Conservation (phyloP, 441 rosid genomes). For the Kokia cookei region DNA sequence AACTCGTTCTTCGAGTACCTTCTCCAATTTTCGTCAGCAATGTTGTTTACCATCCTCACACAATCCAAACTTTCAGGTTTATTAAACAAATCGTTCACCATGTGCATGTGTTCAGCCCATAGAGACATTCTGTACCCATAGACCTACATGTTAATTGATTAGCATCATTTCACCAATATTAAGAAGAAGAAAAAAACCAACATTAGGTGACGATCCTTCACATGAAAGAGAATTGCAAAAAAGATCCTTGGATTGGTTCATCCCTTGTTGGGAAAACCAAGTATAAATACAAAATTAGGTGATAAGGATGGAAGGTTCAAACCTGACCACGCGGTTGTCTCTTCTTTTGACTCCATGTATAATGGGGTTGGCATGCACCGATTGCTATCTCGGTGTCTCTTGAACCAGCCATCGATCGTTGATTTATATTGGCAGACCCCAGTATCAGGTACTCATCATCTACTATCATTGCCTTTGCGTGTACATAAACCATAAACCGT, state of each 20-base stretch:
- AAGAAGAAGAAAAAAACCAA: too few relatives aligned
- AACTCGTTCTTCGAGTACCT: conserved; percentile 37
- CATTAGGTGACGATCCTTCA: too few relatives aligned
- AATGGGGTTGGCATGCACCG: conserved; percentile 69
- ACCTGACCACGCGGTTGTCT: conserved; percentile 73
- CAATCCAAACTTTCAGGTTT: conserved; percentile 55
- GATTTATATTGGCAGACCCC: conserved; percentile 90
- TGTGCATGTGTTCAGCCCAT: conserved; percentile 83
- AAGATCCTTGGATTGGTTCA: too few relatives aligned
- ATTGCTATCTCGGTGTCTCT: conserved; percentile 89
- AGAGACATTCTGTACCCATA: conserved; percentile 77
- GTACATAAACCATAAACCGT: conserved; percentile 82
- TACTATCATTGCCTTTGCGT: conserved; percentile 79
- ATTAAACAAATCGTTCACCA: conserved; percentile 34
- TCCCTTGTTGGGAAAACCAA: too few relatives aligned
- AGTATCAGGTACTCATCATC: conserved; percentile 76
- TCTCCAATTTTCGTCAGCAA: conserved; percentile 71
- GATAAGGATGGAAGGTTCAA: background rate
- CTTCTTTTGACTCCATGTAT: conserved; percentile 47
- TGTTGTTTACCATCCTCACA: conserved; percentile 48
- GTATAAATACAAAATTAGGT: too few relatives aligned
- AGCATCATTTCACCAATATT: too few relatives aligned
- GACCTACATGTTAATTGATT: conserved; percentile 26
- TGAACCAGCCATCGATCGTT: conserved; percentile 78
- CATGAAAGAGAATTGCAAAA: too few relatives aligned